phyloP scores from a whole-genome alignment of 495 filamentous ascomycete genomes.

The Amorphotheca resinae region DNA sequence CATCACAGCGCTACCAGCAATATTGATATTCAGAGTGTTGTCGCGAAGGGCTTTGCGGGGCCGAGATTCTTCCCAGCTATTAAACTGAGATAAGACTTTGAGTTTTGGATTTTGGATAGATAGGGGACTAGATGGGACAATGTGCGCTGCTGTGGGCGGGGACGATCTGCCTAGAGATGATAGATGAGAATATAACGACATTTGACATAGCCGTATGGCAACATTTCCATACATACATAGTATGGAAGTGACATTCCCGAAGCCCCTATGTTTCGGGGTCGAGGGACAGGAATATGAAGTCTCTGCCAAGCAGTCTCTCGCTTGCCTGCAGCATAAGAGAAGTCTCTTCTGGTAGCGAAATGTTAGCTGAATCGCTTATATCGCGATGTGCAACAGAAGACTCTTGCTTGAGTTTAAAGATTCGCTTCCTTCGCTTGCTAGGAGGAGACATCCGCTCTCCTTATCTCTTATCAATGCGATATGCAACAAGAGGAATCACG shows the following conservation, averaged over 20 bases:
- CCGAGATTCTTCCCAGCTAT: slow-evolving; percentile 62
- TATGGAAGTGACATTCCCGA: too few species aligned
- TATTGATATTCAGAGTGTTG: slow-evolving; percentile 76
- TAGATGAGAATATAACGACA: slow-evolving; percentile 2
- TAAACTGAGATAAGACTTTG: slow-evolving; percentile 30
- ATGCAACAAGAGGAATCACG: too few species aligned
- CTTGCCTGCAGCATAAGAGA: too few species aligned
- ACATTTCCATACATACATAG: too few species aligned
- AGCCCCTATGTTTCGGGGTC: too few species aligned
- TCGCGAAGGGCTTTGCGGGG: slow-evolving; percentile 70
- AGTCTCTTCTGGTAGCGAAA: neutral
- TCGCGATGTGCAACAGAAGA: slow-evolving; percentile 1
- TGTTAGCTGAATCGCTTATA: neutral
- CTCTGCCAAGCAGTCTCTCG: too few species aligned
- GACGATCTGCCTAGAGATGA: neutral
- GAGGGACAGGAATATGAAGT: too few species aligned
- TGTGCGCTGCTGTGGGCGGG: neutral
- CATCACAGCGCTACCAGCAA: slow-evolving; percentile 36
- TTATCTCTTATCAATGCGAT: too few species aligned
- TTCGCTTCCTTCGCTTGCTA: neutral
- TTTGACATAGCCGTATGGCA: slow-evolving; percentile 24
- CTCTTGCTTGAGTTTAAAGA: neutral
- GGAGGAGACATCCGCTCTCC: too few species aligned
- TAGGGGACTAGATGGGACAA: too few species aligned
- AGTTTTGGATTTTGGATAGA: too few species aligned